Evolutionary conservation across 176 grass and related monocot genomes (phyloP).

Genomic region (Raddia guianensis): DNA sequence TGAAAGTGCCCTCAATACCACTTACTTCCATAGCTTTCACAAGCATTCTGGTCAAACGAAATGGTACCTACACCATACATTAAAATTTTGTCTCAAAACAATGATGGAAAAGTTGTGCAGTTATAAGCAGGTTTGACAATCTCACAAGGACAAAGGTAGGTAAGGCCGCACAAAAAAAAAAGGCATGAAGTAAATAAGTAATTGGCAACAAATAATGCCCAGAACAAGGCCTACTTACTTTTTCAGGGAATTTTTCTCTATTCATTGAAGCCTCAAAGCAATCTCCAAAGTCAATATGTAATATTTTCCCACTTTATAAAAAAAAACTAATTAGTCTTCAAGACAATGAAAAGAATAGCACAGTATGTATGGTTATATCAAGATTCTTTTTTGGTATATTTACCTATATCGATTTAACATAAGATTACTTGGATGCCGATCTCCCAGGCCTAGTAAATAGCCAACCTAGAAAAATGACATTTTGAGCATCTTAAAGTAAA

Average conservation of each 20-base stretch:
- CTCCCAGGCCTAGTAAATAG: conserved; percentile 96
- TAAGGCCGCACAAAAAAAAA: conserved; percentile 19
- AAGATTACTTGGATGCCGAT: conserved; percentile 98
- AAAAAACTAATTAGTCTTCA: conserved; percentile 31
- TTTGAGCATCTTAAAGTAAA: conserved; percentile 35
- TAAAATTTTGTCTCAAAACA: conserved; percentile 20
- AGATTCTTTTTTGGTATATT: neutral
- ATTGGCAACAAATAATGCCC: neutral
- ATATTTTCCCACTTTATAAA: conserved; percentile 87
- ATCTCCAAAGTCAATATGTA: conserved; percentile 99
- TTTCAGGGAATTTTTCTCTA: conserved; percentile 97
- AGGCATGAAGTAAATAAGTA: neutral
- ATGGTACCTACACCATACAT: conserved; percentile 72
- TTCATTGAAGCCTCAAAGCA: conserved; percentile 99
- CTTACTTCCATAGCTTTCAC: conserved; percentile 99
- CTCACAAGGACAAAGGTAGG: neutral
- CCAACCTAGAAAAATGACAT: conserved; percentile 73
- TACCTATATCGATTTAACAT: conserved; percentile 95
- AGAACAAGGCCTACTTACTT: conserved; percentile 59
- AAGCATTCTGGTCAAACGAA: conserved; percentile 97
- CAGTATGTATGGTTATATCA: neutral
- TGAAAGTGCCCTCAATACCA: conserved; percentile 96
- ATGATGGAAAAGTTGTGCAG: neutral
- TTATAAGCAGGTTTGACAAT: neutral
- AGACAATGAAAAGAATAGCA: conserved; percentile 17